Base-by-base conservation (phyloP, 139 green algal genomes). In the Chloropicon primus region DNA sequence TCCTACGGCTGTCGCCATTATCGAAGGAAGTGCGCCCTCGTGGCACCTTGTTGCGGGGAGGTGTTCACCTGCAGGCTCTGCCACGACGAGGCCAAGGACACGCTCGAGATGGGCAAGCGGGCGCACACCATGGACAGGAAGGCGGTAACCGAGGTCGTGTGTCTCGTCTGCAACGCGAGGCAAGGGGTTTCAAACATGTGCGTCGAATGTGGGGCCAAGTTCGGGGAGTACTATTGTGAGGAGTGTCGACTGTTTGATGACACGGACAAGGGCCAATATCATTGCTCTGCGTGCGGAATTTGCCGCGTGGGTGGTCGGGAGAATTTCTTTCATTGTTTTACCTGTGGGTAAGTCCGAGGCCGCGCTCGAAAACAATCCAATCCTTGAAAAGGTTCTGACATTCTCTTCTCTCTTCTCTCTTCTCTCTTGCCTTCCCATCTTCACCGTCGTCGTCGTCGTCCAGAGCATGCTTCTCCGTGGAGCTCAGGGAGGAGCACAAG, bases 11-110 rank as follows among this genome's bases (percentile, higher is more conserved):
- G 41, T 62, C 5, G 17, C 5, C 72, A 75, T 17, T 75, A 75
- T 17, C 5, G 17, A 17, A 27, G 26, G 25, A 5, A 17, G 5
- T 75, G 72, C 72, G 26, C 24, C 10, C 72, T 75, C 10, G 25
- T 75, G 25, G 72, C 72, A 75, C 72, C 72, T 75, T 75, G 72
- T 75, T 75, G 72, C 72, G 72, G 17, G 10, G 72, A 27, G 25
- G 25, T 27, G 5, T 27, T 75, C 10, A 28, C 25, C 10, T 75
- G 72, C 17, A 27, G 72, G 25, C 72, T 75, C 5, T 75, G 72
- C 72, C 72, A 75, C 25, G 72, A 75, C 25, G 72, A 75, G 41
- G 41, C 17, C 5, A 62, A 62, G 41, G 41, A 62, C 17, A 62
- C 41, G 41, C 41, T 62, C 5, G 41, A 62, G 41, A 75, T 28